Evolutionary conservation across 2,329 filamentous ascomycete genomes (phyloP).

Genomic region (Botryotinia convoluta): DNA sequence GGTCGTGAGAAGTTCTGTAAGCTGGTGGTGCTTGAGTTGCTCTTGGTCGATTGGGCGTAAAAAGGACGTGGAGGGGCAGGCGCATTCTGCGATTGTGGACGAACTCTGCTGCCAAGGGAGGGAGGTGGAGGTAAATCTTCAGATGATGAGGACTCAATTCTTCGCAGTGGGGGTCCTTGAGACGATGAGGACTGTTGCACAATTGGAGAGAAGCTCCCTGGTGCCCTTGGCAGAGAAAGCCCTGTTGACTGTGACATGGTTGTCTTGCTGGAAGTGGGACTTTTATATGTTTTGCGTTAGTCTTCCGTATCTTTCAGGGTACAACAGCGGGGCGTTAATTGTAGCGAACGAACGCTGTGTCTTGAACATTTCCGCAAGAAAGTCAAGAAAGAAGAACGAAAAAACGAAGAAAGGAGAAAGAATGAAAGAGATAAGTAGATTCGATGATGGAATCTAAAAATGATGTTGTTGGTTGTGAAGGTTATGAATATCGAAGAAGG

Average conservation of each 20-base stretch:
- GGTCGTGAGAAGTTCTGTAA: constrained; percentile 59
- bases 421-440: neutral
- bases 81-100: constrained; percentile 46
- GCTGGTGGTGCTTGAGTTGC: constrained; percentile 47
- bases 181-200: constrained; percentile 34
- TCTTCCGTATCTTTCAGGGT: constrained; percentile 15
- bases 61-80: constrained; percentile 45
- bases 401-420: neutral
- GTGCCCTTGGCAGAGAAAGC: constrained; percentile 30
- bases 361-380: constrained; percentile 13
- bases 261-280: constrained; percentile 19
- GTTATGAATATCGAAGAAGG: neutral
- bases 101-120: constrained; percentile 40
- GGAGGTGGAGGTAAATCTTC: constrained; percentile 40
- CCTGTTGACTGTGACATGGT: constrained; percentile 33
- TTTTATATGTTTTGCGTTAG: constrained; percentile 21
- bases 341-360: constrained; percentile 15
- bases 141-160: constrained; percentile 48
- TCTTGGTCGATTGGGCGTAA: constrained; percentile 48
- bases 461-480: neutral
- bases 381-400: neutral
- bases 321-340: constrained; percentile 21
- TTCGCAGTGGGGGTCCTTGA: constrained; percentile 42
- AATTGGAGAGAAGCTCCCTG: constrained; percentile 38
- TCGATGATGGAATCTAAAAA: neutral